Base-by-base conservation (phyloP, 2,329 filamentous ascomycete species). In the Botrytis pseudocinerea region DNA sequence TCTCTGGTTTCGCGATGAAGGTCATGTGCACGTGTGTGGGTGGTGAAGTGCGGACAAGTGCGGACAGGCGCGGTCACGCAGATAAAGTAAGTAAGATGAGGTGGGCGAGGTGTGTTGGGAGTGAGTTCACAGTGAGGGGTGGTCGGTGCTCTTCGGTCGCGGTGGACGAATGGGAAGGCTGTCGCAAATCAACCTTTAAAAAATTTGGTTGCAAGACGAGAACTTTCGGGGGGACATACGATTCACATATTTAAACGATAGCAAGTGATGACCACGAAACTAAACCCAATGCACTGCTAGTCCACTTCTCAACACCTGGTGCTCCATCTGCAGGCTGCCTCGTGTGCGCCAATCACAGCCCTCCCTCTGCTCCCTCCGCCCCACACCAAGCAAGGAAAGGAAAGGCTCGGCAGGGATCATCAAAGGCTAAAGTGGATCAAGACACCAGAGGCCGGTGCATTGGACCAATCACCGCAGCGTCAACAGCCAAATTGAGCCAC, bases 161-260 rank as follows among this genome's bases (percentile, higher is more conserved):
- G 35, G 35, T 38, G 70, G 66, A 69, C 70, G 70, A 72, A 72
- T 72, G 63, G 69, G 70, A 72, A 62, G 70, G 62, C 51, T 38
- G 54, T 68, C 70, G 70, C 70, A 72, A 69, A 48, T 32, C 28
- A 68, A 69, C 38, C 66, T 69, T 61, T 70, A 57, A 35, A 69
- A 69, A 72, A 69, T 46, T 69, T 72, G 54, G 54, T 69, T 72
- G 71, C 71, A 72, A 72, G 71, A 72, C 57, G 54, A 72, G 71
- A 72, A 54, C 51, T 72, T 69, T 72, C 32, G 57, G 54, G 71
- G 51, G 71, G 64, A 69, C 20, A 35, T 42, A 38, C 42, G 35
- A 62, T 61, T 62, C 54, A 72, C 63, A 72, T 72, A 72, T 72
- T 72, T 72, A 72, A 72, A 72, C 38, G 28, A 71, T 54, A 25